phyloP scores from a whole-genome alignment of 1,139 yeast genomes.

The Saccharomyces uvarum region DNA sequence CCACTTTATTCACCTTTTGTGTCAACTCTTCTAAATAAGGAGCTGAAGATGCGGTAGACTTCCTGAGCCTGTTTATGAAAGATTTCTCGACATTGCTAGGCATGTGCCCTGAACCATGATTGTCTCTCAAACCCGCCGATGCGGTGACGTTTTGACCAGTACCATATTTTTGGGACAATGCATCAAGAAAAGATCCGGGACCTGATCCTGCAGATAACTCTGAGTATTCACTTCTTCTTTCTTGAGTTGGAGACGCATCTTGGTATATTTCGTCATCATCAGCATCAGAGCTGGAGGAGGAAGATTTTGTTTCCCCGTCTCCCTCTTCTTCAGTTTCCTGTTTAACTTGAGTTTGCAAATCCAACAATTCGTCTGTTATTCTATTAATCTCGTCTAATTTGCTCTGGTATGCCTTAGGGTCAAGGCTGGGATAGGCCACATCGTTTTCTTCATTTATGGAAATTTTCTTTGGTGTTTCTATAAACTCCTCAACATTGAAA shows the following conservation, averaged over 20 bases:
- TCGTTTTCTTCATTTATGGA: constrained; percentile 2
- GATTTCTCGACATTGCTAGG: constrained; percentile 18
- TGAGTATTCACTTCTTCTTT: constrained; percentile 6
- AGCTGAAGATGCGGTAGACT: constrained; percentile 14
- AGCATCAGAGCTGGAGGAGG: constrained; percentile 12
- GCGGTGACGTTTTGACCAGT: constrained; percentile 19
- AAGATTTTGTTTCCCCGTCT: constrained; percentile 4
- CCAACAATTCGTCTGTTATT: constrained; percentile 35
- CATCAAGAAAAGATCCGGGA: constrained; percentile 27
- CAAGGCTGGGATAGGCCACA: constrained; percentile 28
- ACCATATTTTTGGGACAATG: constrained; percentile 30
- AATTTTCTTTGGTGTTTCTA: constrained; percentile 8
- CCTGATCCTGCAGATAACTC: constrained; percentile 12
- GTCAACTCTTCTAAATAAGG: constrained; percentile 51
- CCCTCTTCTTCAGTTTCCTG: background rate
- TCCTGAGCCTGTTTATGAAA: constrained; percentile 28
- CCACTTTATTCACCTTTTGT: constrained; percentile 38
- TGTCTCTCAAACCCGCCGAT: constrained; percentile 2
- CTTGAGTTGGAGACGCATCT: constrained; percentile 1
- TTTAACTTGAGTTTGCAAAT: constrained; percentile 11
- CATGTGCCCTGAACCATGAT: background rate
- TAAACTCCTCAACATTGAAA: constrained; percentile 32
- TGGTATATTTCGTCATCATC: constrained; percentile 5
- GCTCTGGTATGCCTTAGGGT: constrained; percentile 39
- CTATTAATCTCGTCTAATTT: constrained; percentile 42